phyloP scores from a whole-genome alignment of 2,329 filamentous ascomycete species.

The Aspergillus niger region DNA sequence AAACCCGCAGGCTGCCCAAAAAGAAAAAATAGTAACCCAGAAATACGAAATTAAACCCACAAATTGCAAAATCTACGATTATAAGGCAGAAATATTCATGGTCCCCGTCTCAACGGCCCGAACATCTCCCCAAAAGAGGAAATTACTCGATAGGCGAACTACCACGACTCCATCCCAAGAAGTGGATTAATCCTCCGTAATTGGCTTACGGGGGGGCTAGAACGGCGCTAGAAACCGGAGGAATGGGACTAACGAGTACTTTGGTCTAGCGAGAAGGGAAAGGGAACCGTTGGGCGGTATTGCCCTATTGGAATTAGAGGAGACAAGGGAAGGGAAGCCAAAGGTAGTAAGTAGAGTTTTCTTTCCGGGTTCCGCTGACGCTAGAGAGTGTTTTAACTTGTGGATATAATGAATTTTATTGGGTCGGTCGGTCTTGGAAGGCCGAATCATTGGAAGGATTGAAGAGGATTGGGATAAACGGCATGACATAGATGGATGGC shows the following conservation, averaged over 20 bases:
- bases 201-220: slow-evolving; percentile 17
- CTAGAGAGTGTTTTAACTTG: neutral
- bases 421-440: too few relatives aligned
- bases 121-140: neutral
- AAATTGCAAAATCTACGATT: neutral
- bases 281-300: slow-evolving; percentile 16
- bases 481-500: too few relatives aligned
- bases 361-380: neutral
- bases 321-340: too few relatives aligned
- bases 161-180: neutral
- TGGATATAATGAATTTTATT: too few relatives aligned
- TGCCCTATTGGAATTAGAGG: too few relatives aligned
- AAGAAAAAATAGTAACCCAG: too few relatives aligned
- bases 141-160: neutral
- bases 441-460: too few relatives aligned
- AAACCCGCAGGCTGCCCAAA: neutral
- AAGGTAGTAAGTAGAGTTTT: neutral
- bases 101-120: neutral
- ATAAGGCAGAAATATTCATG: neutral
- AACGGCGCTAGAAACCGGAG: slow-evolving; percentile 22
- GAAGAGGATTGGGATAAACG: too few relatives aligned
- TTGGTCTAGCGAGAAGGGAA: neutral
- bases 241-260: slow-evolving; percentile 1
- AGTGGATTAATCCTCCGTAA: neutral
- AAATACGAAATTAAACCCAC: too few relatives aligned